Conservation (phyloP, 2,329 filamentous ascomycete genomes). For the Neopestalotiopsis sp. region DNA sequence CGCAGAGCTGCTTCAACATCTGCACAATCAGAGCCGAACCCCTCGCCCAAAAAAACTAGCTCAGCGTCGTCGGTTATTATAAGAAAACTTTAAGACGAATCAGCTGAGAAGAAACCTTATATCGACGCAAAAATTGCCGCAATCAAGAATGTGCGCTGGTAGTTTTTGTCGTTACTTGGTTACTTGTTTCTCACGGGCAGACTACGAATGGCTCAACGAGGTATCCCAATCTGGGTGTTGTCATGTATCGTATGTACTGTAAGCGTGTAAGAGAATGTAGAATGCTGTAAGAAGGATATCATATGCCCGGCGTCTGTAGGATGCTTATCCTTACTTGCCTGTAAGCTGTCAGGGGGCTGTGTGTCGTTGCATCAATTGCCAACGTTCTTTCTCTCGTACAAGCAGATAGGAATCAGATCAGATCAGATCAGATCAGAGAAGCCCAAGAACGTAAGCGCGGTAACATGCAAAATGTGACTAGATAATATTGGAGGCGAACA, state of each 20-base stretch:
- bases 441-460: background rate
- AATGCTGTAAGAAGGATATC: background rate
- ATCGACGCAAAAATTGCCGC: background rate
- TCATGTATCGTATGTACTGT: background rate
- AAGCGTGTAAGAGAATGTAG: background rate
- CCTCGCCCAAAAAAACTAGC: background rate
- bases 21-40: background rate
- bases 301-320: background rate
- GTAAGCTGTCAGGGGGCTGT: background rate
- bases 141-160: background rate
- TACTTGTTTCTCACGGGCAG: background rate
- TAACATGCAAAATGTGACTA: background rate
- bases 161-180: background rate
- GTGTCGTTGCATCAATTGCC: background rate
- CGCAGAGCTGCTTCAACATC: background rate
- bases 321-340: background rate
- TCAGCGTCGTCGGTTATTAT: background rate
- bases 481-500: background rate
- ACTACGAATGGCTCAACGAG: background rate
- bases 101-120: conserved; percentile 3
- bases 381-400: background rate
- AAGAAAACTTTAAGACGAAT: background rate
- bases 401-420: too few relatives aligned
- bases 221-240: background rate
- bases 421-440: background rate